Evolutionary conservation across 2,329 filamentous ascomycete species (phyloP).

Genomic region (Ascocoryne sarcoides): DNA sequence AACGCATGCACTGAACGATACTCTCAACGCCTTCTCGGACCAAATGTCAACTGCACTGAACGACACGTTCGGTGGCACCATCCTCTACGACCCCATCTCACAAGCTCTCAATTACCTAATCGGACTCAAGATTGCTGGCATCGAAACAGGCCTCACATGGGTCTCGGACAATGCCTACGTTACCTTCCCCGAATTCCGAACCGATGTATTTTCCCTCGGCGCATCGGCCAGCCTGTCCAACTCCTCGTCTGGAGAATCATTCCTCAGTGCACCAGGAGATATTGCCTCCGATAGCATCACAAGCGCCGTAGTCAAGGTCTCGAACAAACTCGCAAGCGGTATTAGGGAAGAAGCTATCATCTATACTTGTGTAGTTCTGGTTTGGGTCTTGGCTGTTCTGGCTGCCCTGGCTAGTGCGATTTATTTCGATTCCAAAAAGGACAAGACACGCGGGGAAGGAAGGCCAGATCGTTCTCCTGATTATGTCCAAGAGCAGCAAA

Average conservation of each 20-base stretch:
- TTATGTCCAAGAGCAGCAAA: no score
- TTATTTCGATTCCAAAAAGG: constrained; percentile 48
- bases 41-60: constrained; percentile 69
- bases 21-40: constrained; percentile 72
- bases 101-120: constrained; percentile 83
- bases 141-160: constrained; percentile 90
- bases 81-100: constrained; percentile 68
- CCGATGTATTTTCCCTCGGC: constrained; percentile 76
- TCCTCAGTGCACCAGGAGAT: constrained; percentile 64
- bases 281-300: constrained; percentile 32
- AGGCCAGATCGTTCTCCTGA: no score
- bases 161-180: constrained; percentile 80
- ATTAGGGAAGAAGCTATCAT: constrained; percentile 75
- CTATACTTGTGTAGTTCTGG: constrained; percentile 59
- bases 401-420: constrained; percentile 62
- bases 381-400: constrained; percentile 72
- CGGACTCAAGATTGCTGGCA: constrained; percentile 71
- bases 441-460: constrained; percentile 53
- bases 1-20: constrained; percentile 74
- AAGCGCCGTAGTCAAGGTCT: constrained; percentile 62
- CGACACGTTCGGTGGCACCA: constrained; percentile 69
- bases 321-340: constrained; percentile 54
- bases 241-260: constrained; percentile 53
- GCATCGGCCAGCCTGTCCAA: constrained; percentile 52
- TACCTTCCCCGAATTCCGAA: constrained; percentile 66